Percentiles rank a stretch among this genome's conserved stretches.
Conservation (phyloP, 768 basidiomycete genomes). For the Exsudoporus frostii region DNA sequence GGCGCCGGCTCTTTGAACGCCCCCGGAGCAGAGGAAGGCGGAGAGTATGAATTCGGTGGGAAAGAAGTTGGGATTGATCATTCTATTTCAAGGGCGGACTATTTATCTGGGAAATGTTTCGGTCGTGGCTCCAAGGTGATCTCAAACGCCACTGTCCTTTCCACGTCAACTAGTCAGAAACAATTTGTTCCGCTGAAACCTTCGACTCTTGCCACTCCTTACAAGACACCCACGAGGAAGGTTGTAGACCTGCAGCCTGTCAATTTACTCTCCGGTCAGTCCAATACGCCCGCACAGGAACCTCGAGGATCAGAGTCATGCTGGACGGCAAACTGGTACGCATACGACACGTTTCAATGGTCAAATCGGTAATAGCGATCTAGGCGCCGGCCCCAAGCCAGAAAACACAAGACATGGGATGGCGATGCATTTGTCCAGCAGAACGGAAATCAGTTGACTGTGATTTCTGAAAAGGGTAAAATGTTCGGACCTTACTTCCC, state of each 20-base stretch:
- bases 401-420: constrained; percentile 87
- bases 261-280: constrained; percentile 28
- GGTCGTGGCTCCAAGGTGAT: constrained; percentile 32
- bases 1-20: constrained; percentile 46
- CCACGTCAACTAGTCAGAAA: constrained; percentile 31
- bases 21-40: constrained; percentile 36
- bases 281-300: constrained; percentile 4
- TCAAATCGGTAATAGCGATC: constrained; percentile 1
- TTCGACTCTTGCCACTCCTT: constrained; percentile 20
- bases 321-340: constrained; percentile 73
- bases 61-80: constrained; percentile 70
- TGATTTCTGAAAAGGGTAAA: constrained; percentile 71
- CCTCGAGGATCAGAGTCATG: constrained; percentile 30
- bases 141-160: constrained; percentile 14
- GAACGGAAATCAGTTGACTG: constrained; percentile 47
- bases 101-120: constrained; percentile 64
- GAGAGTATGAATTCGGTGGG: constrained; percentile 41
- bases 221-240: constrained; percentile 27
- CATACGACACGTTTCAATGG: constrained; percentile 2
- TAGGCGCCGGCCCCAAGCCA: constrained; percentile 70
- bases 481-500: constrained; percentile 39
- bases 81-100: constrained; percentile 51
- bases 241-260: constrained; percentile 42
- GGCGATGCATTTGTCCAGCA: constrained; percentile 66
- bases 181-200: constrained; percentile 33